Evolutionary conservation across 192 early-diverging fungal species (phyloP).

Genomic region (Oehlia diaphana): DNA sequence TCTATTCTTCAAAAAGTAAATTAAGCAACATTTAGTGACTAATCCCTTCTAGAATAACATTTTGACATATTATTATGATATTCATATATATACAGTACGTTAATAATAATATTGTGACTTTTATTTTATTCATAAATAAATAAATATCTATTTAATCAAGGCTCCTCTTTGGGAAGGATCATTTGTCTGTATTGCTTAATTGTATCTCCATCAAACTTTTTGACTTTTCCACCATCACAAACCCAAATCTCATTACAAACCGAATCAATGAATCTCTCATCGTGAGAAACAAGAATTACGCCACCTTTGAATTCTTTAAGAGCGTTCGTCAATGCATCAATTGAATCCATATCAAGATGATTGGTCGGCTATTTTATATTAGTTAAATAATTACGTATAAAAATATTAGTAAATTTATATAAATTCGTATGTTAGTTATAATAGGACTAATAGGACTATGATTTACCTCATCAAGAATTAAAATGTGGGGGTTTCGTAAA

Average conservation of each 20-base stretch:
- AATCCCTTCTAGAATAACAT: too few relatives aligned
- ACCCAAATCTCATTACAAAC: slow-evolving; percentile 93
- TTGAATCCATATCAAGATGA: slow-evolving; percentile 88
- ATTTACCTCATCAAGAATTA: slow-evolving; percentile 92
- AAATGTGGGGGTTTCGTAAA: slow-evolving; percentile 85
- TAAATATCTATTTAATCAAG: slow-evolving; percentile 7
- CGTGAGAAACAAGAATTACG: slow-evolving; percentile 95
- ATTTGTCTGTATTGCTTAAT: slow-evolving; percentile 79
- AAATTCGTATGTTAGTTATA: slow-evolving; percentile 39
- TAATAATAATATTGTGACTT: too few relatives aligned
- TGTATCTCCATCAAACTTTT: slow-evolving; percentile 82
- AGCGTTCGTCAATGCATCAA: slow-evolving; percentile 90
- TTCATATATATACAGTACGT: too few relatives aligned
- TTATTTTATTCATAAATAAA: too few relatives aligned
- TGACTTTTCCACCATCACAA: slow-evolving; percentile 80
- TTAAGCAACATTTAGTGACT: too few relatives aligned
- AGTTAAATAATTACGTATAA: slow-evolving; percentile 31
- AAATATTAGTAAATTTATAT: slow-evolving; percentile 10
- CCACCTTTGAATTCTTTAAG: slow-evolving; percentile 89
- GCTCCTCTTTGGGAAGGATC: slow-evolving; percentile 41
- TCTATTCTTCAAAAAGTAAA: too few relatives aligned
- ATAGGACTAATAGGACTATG: slow-evolving; percentile 59
- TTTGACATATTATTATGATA: too few relatives aligned
- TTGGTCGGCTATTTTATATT: slow-evolving; percentile 73
- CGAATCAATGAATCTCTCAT: slow-evolving; percentile 90